Conservation (phyloP, 2,329 filamentous ascomycete genomes). For the Aureobasidium sp. region DNA sequence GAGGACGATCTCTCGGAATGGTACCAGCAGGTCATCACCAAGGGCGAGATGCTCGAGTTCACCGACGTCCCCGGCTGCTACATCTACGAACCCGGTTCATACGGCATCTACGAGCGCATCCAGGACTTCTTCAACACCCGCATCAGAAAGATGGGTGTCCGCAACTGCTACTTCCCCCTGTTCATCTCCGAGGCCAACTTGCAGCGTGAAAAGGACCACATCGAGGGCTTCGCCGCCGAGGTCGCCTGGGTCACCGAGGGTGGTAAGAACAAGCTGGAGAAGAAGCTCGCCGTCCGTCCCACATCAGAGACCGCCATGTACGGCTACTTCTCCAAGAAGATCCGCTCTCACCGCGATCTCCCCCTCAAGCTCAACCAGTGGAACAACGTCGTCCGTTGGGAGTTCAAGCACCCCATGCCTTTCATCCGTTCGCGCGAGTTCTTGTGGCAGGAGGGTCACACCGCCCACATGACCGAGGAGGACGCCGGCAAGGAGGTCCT, state of each 20-base stretch:
- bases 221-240: conserved; percentile 96
- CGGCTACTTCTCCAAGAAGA: conserved; percentile 94
- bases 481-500: conserved; percentile 78
- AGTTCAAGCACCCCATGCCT: conserved; percentile 82
- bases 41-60: conserved; percentile 97
- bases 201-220: conserved; percentile 82
- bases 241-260: conserved; percentile 85
- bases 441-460: conserved; percentile 96
- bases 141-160: conserved; percentile 87
- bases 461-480: conserved; percentile 79
- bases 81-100: conserved; percentile 69
- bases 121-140: conserved; percentile 52
- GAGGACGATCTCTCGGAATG: conserved; percentile 82
- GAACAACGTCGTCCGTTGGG: conserved; percentile 94
- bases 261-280: conserved; percentile 88
- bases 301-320: conserved; percentile 82
- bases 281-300: conserved; percentile 62
- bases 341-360: conserved; percentile 89
- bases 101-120: conserved; percentile 62
- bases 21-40: conserved; percentile 97
- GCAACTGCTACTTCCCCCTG: conserved; percentile 94
- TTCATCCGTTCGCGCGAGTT: conserved; percentile 94
- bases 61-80: conserved; percentile 98
- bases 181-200: conserved; percentile 91
- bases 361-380: conserved; percentile 94